A percentile compares a stretch with the other conserved stretches of the same genome.
Evolutionary conservation across 2,329 filamentous ascomycete species (phyloP).

Genomic region (Microcyclospora tardicrescens): DNA sequence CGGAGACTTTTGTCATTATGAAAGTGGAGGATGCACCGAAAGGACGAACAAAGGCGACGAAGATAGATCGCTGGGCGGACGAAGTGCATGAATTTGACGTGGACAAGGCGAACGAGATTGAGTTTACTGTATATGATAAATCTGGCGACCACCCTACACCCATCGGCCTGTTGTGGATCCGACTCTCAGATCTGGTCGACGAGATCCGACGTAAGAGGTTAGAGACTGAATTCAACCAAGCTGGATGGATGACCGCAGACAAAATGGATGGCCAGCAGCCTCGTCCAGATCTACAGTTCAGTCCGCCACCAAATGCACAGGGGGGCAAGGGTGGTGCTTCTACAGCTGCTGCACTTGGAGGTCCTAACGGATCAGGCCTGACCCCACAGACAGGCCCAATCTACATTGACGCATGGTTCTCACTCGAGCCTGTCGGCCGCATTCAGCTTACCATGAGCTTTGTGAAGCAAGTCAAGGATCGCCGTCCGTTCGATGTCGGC

Average conservation of each 20-base stretch:
- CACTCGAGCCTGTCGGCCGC: slow-evolving; percentile 82
- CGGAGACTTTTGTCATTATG: slow-evolving; percentile 89
- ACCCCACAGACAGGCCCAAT: slow-evolving; percentile 41
- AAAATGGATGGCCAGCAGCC: slow-evolving; percentile 61
- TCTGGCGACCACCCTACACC: slow-evolving; percentile 76
- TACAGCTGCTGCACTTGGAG: slow-evolving; percentile 26
- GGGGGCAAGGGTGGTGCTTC: slow-evolving; percentile 22
- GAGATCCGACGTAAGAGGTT: slow-evolving; percentile 96
- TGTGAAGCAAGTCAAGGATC: slow-evolving; percentile 75
- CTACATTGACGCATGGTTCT: slow-evolving; percentile 88
- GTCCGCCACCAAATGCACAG: slow-evolving; percentile 31
- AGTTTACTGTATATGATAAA: slow-evolving; percentile 95
- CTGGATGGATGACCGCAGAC: slow-evolving; percentile 94
- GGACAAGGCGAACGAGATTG: slow-evolving; percentile 96
- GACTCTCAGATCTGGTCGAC: slow-evolving; percentile 93
- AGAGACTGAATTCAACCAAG: slow-evolving; percentile 85
- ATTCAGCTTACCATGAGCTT: slow-evolving; percentile 89
- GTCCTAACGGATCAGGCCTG: slow-evolving; percentile 26
- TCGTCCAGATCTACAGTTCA: slow-evolving; percentile 42
- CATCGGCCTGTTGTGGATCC: slow-evolving; percentile 89
- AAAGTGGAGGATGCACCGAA: slow-evolving; percentile 94
- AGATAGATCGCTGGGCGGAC: slow-evolving; percentile 81
- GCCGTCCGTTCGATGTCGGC: slow-evolving; percentile 72
- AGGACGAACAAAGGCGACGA: slow-evolving; percentile 70
- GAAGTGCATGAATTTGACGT: slow-evolving; percentile 88